Percentiles rank a stretch among this genome's conserved stretches.
phyloP scores from a whole-genome alignment of 108 stramenopile genomes.

The Schizochytrium sp. region DNA sequence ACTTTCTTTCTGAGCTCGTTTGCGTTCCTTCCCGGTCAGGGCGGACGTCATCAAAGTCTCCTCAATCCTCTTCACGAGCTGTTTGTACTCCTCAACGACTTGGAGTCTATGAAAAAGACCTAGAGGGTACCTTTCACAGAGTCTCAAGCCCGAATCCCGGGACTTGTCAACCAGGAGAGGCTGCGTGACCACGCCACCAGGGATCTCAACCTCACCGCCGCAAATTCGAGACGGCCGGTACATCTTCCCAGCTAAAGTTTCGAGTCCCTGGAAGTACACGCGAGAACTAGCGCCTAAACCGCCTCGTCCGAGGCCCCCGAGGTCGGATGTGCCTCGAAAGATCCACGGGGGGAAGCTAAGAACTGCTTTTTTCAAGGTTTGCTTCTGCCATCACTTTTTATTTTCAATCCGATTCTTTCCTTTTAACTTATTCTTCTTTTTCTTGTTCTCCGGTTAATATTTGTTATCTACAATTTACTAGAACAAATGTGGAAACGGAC shows the following conservation, averaged over 20 bases:
- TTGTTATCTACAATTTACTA: too few relatives aligned
- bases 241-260: background rate
- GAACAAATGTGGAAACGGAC: too few relatives aligned
- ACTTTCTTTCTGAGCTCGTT: background rate
- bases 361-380: too few relatives aligned
- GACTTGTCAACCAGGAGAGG: constrained; percentile 12
- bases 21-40: constrained; percentile 24
- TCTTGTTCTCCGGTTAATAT: too few relatives aligned
- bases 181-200: constrained; percentile 52
- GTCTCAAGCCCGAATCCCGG: background rate
- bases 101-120: background rate
- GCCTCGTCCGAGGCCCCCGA: too few relatives aligned
- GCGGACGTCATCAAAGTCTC: background rate
- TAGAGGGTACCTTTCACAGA: background rate
- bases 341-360: too few relatives aligned
- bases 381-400: too few relatives aligned
- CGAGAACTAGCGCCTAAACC: too few relatives aligned
- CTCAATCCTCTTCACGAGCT: constrained; percentile 36
- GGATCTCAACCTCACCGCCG: constrained; percentile 58
- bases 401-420: too few relatives aligned
- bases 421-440: too few relatives aligned
- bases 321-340: too few relatives aligned
- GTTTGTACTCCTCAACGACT: constrained; percentile 29
- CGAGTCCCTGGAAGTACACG: background rate
- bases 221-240: background rate